Evolutionary conservation across 345 rosid species (phyloP).

Genomic region (Syzygium grande): DNA sequence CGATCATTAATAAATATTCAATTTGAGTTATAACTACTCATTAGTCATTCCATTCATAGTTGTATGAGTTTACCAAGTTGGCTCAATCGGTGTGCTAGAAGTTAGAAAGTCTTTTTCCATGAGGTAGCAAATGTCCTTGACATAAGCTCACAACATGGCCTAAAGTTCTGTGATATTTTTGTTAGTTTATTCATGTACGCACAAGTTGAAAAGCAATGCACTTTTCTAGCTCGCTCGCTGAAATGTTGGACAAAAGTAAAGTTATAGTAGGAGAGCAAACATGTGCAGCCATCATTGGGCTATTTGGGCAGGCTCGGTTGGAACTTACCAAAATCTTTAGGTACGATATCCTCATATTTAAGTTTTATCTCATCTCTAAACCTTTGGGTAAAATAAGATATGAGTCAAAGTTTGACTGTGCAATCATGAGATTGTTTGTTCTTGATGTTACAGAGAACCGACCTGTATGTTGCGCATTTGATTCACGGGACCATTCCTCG

Average conservation of each 20-base stretch:
- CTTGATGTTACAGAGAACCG: background rate
- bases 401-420: background rate
- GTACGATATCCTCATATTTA: background rate
- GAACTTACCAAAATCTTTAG: background rate
- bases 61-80: background rate
- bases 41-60: background rate
- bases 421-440: background rate
- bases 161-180: background rate
- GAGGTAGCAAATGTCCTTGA: background rate
- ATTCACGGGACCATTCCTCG: background rate
- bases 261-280: background rate
- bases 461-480: background rate
- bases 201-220: background rate
- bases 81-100: background rate
- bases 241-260: background rate
- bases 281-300: background rate
- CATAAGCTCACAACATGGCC: background rate
- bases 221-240: background rate
- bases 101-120: background rate
- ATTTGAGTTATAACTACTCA: background rate
- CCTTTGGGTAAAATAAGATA: background rate
- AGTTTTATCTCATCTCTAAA: background rate
- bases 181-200: background rate
- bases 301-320: background rate
- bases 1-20: background rate